phyloP scores from a whole-genome alignment of 108 stramenopile species.

The Nitzschia sp. region DNA sequence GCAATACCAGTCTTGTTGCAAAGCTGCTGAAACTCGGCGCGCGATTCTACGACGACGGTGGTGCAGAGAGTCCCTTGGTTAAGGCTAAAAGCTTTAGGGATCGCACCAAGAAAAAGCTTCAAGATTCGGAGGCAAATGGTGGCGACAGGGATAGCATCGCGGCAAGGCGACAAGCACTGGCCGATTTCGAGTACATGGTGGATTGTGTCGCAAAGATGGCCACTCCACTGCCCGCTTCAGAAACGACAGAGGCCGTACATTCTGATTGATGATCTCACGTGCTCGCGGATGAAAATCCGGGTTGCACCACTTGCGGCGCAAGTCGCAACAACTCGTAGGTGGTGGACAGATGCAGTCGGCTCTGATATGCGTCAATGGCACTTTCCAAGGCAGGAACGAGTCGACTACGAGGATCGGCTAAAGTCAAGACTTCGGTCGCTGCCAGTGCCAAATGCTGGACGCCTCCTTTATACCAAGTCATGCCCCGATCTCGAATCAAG shows the following conservation, averaged over 20 bases:
- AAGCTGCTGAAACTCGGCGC: neutral
- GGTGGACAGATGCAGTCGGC: conserved; percentile 38
- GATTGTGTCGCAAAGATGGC: neutral
- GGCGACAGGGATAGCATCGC: neutral
- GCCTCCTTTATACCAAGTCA: conserved; percentile 55
- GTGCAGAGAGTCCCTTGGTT: neutral
- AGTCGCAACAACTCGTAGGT: conserved; percentile 57
- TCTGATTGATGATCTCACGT: neutral
- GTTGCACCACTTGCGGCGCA: conserved; percentile 50
- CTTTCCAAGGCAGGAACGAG: conserved; percentile 60
- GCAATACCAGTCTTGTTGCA: neutral
- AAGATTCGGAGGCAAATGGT: neutral
- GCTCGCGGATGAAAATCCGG: conserved; percentile 8
- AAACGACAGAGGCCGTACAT: neutral
- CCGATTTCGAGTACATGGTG: neutral
- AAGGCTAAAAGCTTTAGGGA: neutral
- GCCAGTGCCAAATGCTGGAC: conserved; percentile 43
- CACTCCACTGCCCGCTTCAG: too few species aligned
- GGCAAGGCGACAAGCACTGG: neutral
- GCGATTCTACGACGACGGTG: neutral
- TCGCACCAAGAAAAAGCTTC: neutral
- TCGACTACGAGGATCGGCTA: conserved; percentile 40
- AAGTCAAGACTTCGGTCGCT: conserved; percentile 42
- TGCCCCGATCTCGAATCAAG: conserved; percentile 25
- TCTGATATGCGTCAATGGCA: conserved; percentile 31